Evolutionary conservation across 2,329 filamentous ascomycete genomes (phyloP), one percentile per base, ranked within the genome.

Genomic region (Fusarium annulatum): DNA sequence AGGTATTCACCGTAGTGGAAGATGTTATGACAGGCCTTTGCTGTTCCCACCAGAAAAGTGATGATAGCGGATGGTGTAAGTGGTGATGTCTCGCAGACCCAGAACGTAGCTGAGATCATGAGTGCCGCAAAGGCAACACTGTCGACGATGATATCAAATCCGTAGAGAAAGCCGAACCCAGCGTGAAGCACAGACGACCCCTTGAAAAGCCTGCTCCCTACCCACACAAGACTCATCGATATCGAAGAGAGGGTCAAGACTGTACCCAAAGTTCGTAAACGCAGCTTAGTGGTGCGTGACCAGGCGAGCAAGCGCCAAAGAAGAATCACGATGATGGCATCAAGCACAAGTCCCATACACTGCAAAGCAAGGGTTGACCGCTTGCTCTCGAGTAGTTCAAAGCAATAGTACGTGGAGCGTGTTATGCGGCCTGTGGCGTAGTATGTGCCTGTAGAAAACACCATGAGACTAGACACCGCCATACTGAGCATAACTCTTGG

Each of bases 391-490:
- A 82, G 68, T 7, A 81, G 73, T 9, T 81, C 71, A 23, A 87
- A 86, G 73, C 88, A 90, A 63, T 88, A 84, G 64, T 86, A 88
- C 0, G 86, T 88, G 18, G 88, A 89, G n/a, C 76, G 79, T 23
- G 78, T 75, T 7, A 80, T 80, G n/a, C 83, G 81, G 19, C 81
- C 80, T 5, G 82, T 74, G 21, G 84, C 80, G 5, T 84, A 76
- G 62, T 82, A 87, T 7, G 85, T 82, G 6, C 86, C 86, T 8
- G 81, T 80, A 16, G 82, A 81, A 45, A 89, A 80, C n/a, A 85
- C 64, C 23, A 83, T 10, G 9, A 80, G 80, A 49, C 82, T 81
- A 26, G 81, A 53, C 5, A 85, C 71, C 23, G 84, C 78, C 48
- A 81, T 79, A 7, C 83, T 74, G 64, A 82, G 76, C 41, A 76